Evolutionary conservation across 2,329 filamentous ascomycete species (phyloP), one percentile per base, ranked within the genome.

Genomic region (Fusarium globosum): DNA sequence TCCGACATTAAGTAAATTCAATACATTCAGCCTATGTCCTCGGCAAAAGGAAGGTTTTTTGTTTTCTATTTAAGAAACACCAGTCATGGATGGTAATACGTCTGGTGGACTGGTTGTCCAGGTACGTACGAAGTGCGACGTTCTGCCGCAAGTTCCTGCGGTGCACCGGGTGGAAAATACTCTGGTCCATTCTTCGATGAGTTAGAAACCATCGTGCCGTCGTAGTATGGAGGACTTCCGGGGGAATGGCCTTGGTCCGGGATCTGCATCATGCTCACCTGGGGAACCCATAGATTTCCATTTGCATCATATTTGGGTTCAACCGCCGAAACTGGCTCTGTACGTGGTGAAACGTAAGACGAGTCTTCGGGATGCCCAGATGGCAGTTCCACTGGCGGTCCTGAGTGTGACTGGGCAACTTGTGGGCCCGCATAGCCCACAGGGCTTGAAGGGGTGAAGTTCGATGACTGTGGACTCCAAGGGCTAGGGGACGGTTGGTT

Each of bases 271-370:
- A 80, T 79, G 61, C 79, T 80, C 51, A 81, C 80, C 51, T 82
- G 80, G 21, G 80, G 80, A 61, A 79, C 59, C 81, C 81, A 82
- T 20, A 80, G 53, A 51, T 79, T 80, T 46, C 78, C 78, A 48
- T 81, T 75, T 23, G 73, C 77, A 65, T 81, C 80, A 23, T 80
- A 75, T 67, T 81, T 81, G 26, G 77, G 76, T 61, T 73, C 72
- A n/a, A 72, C 51, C 48, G 36, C 69, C 52, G 46, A 49, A 35
- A 41, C 58, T 33, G 72, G 58, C 49, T 68, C 70, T 16, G 71
- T 64, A 45, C 69, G 65, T 18, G 76, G 76, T 16, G 75, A 73
- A 39, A 43, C 28, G 35, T 65, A 61, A 42, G 61, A 41, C 38
- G 69, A 46, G 23, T 68, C 68, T 41, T 76, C 60, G 26, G 38